A percentile compares a stretch with the other conserved stretches of the same genome.
Evolutionary conservation across 805 yeast species (phyloP).

Genomic region (Metschnikowia anglica): DNA sequence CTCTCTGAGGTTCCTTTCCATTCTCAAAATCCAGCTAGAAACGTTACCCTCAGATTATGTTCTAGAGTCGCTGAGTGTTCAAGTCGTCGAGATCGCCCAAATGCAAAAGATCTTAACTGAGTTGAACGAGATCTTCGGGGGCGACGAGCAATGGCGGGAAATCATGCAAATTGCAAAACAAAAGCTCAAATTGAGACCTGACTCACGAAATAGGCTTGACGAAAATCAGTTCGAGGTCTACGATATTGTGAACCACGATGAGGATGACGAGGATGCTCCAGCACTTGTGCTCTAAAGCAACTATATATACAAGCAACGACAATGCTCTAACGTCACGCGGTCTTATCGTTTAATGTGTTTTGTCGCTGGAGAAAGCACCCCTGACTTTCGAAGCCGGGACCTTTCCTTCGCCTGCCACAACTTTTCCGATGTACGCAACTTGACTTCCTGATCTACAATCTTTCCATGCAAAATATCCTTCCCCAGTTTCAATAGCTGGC

Average conservation of each 20-base stretch:
- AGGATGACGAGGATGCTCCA: conserved; percentile 31
- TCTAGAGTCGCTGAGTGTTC: conserved; percentile 17
- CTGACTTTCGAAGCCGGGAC: conserved; percentile 16
- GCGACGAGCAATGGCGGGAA: conserved; percentile 20
- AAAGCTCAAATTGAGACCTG: conserved; percentile 7
- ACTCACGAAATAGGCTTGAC: conserved; percentile 2
- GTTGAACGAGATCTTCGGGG: conserved; percentile 16
- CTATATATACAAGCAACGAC: not conserved
- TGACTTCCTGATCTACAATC: conserved; percentile 29
- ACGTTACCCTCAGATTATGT: conserved; percentile 45
- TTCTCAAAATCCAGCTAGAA: conserved; percentile 38
- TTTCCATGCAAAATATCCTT: conserved; percentile 31
- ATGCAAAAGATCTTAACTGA: conserved; percentile 23
- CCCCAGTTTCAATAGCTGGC: conserved; percentile 27
- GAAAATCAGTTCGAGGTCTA: conserved; percentile 27
- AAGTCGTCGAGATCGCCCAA: conserved; percentile 21
- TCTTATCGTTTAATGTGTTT: not conserved
- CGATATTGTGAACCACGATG: conserved; percentile 24
- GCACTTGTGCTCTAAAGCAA: conserved; percentile 20
- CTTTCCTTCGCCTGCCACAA: conserved; percentile 14
- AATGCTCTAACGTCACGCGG: not conserved
- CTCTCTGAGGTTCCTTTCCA: conserved; percentile 29
- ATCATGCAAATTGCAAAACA: conserved; percentile 10
- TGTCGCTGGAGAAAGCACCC: conserved; percentile 7
- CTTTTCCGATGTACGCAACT: conserved; percentile 17